Evolutionary conservation across 2,329 filamentous ascomycete species (phyloP).

Genomic region (Cryoendolithus antarcticus): DNA sequence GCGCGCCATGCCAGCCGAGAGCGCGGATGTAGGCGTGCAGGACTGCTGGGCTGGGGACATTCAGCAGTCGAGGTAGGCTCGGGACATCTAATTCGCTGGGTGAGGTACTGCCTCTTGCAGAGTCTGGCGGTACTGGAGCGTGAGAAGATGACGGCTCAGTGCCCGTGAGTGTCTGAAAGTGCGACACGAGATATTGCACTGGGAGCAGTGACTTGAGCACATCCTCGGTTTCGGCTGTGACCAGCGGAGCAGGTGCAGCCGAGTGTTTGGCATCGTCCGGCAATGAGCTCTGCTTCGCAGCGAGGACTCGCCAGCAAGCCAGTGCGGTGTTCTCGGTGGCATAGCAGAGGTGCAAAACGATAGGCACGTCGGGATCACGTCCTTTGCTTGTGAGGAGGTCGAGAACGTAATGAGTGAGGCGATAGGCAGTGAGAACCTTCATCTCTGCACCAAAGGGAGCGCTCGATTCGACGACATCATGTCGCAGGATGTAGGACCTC

Average conservation of each 20-base stretch:
- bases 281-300: too few species aligned
- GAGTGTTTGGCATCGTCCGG: too few species aligned
- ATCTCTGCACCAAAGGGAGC: background rate
- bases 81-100: background rate
- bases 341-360: constrained; percentile 20
- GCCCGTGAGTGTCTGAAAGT: background rate
- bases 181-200: background rate
- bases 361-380: constrained; percentile 23
- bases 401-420: constrained; percentile 9
- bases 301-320: constrained; percentile 10
- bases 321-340: constrained; percentile 21
- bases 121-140: background rate
- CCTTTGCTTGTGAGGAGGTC: constrained; percentile 6
- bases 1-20: constrained; percentile 49
- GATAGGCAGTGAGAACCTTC: constrained; percentile 12
- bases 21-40: constrained; percentile 51
- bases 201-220: background rate
- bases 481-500: background rate
- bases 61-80: constrained; percentile 24
- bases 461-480: background rate
- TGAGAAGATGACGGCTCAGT: background rate
- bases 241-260: background rate
- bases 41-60: constrained; percentile 34
- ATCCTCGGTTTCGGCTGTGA: background rate
- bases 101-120: too few species aligned